Conservation (phyloP, 1,284 basidiomycete species). For the Heterobasidion annosum region DNA sequence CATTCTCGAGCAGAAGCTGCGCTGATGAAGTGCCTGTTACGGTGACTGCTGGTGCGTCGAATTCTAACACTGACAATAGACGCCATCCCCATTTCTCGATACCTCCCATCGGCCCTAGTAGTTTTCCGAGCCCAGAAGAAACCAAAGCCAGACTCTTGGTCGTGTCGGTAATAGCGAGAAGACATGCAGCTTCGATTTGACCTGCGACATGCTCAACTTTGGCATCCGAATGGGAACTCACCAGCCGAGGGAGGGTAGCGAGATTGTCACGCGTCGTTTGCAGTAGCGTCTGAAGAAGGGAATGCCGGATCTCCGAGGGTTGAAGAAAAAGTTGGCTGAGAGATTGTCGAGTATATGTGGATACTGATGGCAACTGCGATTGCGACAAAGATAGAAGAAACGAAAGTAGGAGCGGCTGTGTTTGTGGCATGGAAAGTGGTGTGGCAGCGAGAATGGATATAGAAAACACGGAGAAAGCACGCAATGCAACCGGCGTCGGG, state of each 20-base stretch:
- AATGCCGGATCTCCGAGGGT: conserved; percentile 29
- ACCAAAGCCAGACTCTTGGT: conserved; percentile 28
- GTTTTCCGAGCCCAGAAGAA: conserved; percentile 45
- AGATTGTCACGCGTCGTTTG: conserved; percentile 56
- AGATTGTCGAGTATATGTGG: conserved; percentile 33
- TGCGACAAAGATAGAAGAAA: conserved; percentile 57
- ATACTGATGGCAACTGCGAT: conserved; percentile 46
- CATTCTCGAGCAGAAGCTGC: conserved; percentile 51
- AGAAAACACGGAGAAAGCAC: conserved; percentile 48
- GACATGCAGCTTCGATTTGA: conserved; percentile 65
- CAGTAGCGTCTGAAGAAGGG: conserved; percentile 43
- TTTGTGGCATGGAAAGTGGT: conserved; percentile 51
- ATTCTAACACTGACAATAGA: conserved; percentile 67
- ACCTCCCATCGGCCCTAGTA: conserved; percentile 75
- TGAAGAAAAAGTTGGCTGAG: conserved; percentile 38
- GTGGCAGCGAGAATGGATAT: conserved; percentile 43
- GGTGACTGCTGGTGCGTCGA: conserved; percentile 47
- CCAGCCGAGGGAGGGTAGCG: conserved; percentile 64
- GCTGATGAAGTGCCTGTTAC: conserved; percentile 36
- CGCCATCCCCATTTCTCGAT: conserved; percentile 88
- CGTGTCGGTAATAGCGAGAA: conserved; percentile 24
- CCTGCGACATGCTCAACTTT: conserved; percentile 61
- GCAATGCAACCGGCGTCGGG: conserved; percentile 54
- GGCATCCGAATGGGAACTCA: conserved; percentile 60
- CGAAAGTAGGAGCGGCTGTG: conserved; percentile 57